Evolutionary conservation across 2,329 filamentous ascomycete species (phyloP).

Genomic region (Phialemonium atrogriseum): DNA sequence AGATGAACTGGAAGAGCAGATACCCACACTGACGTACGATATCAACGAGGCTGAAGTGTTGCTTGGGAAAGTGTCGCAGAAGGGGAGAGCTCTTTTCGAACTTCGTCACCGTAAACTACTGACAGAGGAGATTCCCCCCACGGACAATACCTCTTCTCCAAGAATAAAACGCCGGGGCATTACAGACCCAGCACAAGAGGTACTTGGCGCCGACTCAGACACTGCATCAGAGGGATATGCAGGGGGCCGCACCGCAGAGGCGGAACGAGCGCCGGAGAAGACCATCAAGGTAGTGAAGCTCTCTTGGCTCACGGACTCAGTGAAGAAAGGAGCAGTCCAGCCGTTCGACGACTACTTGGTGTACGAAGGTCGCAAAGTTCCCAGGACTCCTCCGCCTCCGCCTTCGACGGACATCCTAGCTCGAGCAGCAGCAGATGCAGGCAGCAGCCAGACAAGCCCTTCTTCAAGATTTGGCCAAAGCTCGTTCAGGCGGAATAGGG

Average conservation of each 20-base stretch:
- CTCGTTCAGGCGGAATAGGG: slow-evolving; percentile 8
- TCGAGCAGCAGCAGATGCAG: slow-evolving; percentile 18
- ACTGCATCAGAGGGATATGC: slow-evolving; percentile 17
- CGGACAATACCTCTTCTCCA: slow-evolving; percentile 11
- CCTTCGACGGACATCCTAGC: slow-evolving; percentile 18
- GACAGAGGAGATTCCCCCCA: slow-evolving; percentile 37
- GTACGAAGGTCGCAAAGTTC: slow-evolving; percentile 38
- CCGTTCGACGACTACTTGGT: slow-evolving; percentile 43
- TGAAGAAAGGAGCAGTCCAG: slow-evolving; percentile 33
- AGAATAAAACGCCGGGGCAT: slow-evolving; percentile 22
- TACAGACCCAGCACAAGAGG: slow-evolving; percentile 5
- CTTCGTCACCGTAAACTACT: slow-evolving; percentile 58
- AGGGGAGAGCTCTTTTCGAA: slow-evolving; percentile 68
- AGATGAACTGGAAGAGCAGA: slow-evolving; percentile 53
- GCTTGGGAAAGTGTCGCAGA: slow-evolving; percentile 63
- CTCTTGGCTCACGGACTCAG: slow-evolving; percentile 48
- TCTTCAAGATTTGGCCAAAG: too few species aligned
- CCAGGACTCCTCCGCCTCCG: slow-evolving; percentile 6
- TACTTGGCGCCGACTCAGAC: slow-evolving; percentile 15
- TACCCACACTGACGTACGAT: slow-evolving; percentile 62
- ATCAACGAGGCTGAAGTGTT: slow-evolving; percentile 64
- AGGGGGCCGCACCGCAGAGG: slow-evolving; percentile 3
- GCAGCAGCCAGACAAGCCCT: slow-evolving; percentile 8
- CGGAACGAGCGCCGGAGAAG: background rate
- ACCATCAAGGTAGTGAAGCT: slow-evolving; percentile 45